These are phyloP conservation scores for Stachybotrys chartarum DNA, from an alignment of 2,329 filamentous ascomycete species.

Conservation along the genomic window DNA sequence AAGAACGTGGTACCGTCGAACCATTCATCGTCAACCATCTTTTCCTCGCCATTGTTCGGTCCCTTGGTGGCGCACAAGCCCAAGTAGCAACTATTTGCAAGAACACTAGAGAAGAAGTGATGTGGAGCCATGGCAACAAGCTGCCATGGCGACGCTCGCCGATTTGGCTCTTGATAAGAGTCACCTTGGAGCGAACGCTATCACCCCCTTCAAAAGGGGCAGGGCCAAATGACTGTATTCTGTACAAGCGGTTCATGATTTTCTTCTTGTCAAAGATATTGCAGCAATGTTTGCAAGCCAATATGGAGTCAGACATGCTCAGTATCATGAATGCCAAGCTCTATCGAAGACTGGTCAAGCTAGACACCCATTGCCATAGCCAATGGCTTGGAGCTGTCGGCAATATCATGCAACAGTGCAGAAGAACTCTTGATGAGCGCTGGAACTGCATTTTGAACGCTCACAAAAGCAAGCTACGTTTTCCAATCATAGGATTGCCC, in stretches of 20 bases:
- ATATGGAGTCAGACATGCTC: slow-evolving; percentile 13
- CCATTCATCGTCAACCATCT: slow-evolving; percentile 45
- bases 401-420: background rate
- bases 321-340: slow-evolving; percentile 38
- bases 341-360: slow-evolving; percentile 31
- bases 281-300: slow-evolving; percentile 8
- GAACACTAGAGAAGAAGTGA: slow-evolving; percentile 45
- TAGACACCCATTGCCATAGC: slow-evolving; percentile 11
- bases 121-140: slow-evolving; percentile 22
- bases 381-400: slow-evolving; percentile 2
- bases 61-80: slow-evolving; percentile 21
- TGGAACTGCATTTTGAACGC: background rate
- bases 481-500: too few species aligned
- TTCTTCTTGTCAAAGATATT: slow-evolving; percentile 34
- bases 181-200: slow-evolving; percentile 30
- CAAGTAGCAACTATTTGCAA: slow-evolving; percentile 33
- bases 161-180: slow-evolving; percentile 45
- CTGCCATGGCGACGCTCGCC: slow-evolving; percentile 30
- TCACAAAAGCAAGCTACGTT: too few species aligned
- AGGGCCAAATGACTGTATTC: background rate
- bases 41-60: slow-evolving; percentile 28
- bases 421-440: background rate
- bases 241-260: slow-evolving; percentile 46
- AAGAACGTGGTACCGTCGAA: slow-evolving; percentile 38
- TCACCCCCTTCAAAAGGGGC: too few species aligned